These are phyloP conservation scores for Astraeus odoratus DNA, from an alignment of 768 basidiomycete species.

Conservation along the genomic window DNA sequence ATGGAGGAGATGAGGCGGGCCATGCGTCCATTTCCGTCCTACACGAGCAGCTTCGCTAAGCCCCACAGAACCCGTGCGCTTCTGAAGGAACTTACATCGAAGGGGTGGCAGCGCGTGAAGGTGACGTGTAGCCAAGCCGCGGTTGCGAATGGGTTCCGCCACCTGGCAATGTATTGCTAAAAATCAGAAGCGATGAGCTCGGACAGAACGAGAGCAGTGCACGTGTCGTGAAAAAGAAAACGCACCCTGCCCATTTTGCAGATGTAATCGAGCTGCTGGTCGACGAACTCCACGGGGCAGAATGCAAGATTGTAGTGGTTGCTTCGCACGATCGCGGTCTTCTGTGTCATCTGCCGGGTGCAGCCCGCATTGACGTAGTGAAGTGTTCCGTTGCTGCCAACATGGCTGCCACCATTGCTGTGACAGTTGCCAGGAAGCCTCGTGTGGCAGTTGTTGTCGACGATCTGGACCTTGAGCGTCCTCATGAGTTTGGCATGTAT, in stretches of 20 bases:
- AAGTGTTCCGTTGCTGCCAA: conserved; percentile 5
- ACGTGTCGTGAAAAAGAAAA: background rate
- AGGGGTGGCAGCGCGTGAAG: conserved; percentile 29
- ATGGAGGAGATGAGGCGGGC: conserved; percentile 29
- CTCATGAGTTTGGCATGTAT: conserved; percentile 26
- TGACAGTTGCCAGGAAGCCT: too few species aligned
- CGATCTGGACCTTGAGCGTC: conserved; percentile 24
- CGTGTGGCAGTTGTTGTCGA: conserved; percentile 3
- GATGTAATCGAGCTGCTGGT: conserved; percentile 28
- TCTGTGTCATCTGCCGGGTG: conserved; percentile 23
- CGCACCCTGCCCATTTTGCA: conserved; percentile 29
- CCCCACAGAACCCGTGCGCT: background rate
- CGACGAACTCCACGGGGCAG: conserved; percentile 24
- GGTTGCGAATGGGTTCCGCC: conserved; percentile 32
- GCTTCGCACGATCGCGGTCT: conserved; percentile 25
- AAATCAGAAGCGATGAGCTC: background rate
- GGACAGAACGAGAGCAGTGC: background rate
- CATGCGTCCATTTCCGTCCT: conserved; percentile 32
- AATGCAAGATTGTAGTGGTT: conserved; percentile 28
- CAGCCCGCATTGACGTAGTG: conserved; percentile 24
- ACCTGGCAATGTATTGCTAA: conserved; percentile 31
- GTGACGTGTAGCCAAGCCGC: conserved; percentile 31
- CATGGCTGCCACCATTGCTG: background rate
- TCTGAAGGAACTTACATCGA: conserved; percentile 22
- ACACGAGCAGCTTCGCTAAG: background rate